Percentiles rank a stretch among this genome's conserved stretches.
Conservation (phyloP, 2,329 filamentous ascomycete species). For the Fusarium beomiforme region DNA sequence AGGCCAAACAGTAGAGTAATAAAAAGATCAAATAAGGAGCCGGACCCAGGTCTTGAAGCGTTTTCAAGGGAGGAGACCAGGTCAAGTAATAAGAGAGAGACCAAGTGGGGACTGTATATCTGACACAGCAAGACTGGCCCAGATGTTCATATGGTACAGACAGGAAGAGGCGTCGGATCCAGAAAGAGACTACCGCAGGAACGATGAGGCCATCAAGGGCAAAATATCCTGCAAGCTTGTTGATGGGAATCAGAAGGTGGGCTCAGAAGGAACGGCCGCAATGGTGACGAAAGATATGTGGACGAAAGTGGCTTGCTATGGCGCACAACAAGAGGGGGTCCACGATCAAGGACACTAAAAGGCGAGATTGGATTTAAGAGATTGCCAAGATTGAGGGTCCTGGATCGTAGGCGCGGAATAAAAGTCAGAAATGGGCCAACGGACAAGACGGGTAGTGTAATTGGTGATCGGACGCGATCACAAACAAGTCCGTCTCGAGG, state of each 20-base stretch:
- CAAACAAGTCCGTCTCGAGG: slow-evolving; percentile 14
- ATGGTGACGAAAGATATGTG: slow-evolving; percentile 17
- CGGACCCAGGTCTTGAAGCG: slow-evolving; percentile 14
- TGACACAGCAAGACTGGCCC: slow-evolving; percentile 31
- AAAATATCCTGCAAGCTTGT: slow-evolving; percentile 10
- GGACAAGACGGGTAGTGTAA: slow-evolving; percentile 22
- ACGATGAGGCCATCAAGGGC: slow-evolving; percentile 22
- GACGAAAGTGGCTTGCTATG: slow-evolving; percentile 33
- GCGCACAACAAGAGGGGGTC: slow-evolving; percentile 5
- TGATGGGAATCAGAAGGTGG: slow-evolving; percentile 6
- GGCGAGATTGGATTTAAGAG: slow-evolving; percentile 15
- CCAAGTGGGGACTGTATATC: slow-evolving; percentile 26
- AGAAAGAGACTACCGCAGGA: slow-evolving; percentile 37
- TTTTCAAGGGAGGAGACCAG: slow-evolving; percentile 27
- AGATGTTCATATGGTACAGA: slow-evolving; percentile 36
- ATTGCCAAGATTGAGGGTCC: slow-evolving; percentile 17
- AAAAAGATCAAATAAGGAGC: slow-evolving; percentile 11
- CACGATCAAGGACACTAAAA: not conserved
- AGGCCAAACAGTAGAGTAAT: slow-evolving; percentile 22
- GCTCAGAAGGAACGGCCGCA: slow-evolving; percentile 6
- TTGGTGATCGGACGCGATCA: slow-evolving; percentile 18
- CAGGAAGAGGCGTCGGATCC: slow-evolving; percentile 39
- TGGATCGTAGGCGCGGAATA: slow-evolving; percentile 20
- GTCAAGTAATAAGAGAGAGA: slow-evolving; percentile 38
- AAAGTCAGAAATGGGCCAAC: slow-evolving; percentile 12